These are phyloP conservation scores for Hanseniaspora hatyaiensis DNA, from an alignment of 805 yeast species.

Conservation along the genomic window DNA sequence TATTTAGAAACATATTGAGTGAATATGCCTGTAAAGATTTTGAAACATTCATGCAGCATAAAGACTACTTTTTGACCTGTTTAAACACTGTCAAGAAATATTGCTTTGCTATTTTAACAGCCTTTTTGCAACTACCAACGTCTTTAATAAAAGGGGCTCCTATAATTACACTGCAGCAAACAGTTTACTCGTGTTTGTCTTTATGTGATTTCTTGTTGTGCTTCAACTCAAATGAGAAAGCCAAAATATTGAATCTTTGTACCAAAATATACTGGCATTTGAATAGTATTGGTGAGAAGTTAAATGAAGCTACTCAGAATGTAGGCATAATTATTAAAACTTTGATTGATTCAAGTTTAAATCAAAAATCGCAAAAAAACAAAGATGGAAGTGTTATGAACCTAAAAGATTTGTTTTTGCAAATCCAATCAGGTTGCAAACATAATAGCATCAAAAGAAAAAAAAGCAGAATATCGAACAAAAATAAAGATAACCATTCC, in stretches of 20 bases:
- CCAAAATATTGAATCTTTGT: conserved; percentile 36
- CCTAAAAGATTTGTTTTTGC: conserved; percentile 17
- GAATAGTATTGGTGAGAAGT: conserved; percentile 44
- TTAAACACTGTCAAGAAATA: conserved; percentile 36
- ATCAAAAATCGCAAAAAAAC: conserved; percentile 21
- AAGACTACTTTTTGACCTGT: conserved; percentile 25
- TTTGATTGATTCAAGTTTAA: conserved; percentile 36
- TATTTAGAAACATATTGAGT: conserved; percentile 29
- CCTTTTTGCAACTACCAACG: conserved; percentile 36
- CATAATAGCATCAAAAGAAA: conserved; percentile 18
- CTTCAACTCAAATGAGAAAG: conserved; percentile 33
- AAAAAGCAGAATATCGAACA: conserved; percentile 7
- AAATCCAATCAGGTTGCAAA: conserved; percentile 18
- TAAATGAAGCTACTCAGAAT: conserved; percentile 49
- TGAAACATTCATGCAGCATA: conserved; percentile 18
- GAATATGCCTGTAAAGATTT: conserved; percentile 24
- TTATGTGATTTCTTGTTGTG: conserved; percentile 38
- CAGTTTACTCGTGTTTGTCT: conserved; percentile 44
- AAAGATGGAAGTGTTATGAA: neutral
- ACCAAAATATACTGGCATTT: conserved; percentile 48
- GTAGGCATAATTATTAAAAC: conserved; percentile 45
- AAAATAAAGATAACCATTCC: conserved; percentile 17
- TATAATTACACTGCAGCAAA: conserved; percentile 38
- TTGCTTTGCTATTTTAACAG: conserved; percentile 36
- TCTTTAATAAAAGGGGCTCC: conserved; percentile 46